Conservation (phyloP, 176 grass and related monocot species). For the Avena insularis region DNA sequence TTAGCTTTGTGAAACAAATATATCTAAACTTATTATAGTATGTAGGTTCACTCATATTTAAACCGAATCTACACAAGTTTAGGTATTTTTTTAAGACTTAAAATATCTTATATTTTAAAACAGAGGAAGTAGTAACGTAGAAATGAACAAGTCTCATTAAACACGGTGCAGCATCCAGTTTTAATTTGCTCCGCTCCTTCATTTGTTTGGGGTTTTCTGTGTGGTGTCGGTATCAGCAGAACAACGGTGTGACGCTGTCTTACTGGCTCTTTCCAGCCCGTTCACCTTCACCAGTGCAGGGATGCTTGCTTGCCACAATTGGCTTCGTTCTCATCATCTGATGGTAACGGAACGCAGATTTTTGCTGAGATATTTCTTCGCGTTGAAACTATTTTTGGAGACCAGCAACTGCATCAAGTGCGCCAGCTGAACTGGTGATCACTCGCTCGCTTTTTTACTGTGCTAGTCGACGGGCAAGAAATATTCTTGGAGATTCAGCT, state of each 20-base stretch:
- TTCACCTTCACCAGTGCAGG: not conserved
- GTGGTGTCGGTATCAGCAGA: not conserved
- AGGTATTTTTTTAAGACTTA: too few relatives aligned
- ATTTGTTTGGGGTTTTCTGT: not conserved
- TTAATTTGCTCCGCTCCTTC: too few relatives aligned
- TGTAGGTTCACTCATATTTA: too few relatives aligned
- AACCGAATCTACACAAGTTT: too few relatives aligned
- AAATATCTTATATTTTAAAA: too few relatives aligned
- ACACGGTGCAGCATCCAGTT: not conserved
- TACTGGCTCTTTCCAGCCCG: not conserved
- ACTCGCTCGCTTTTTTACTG: not conserved
- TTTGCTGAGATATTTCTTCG: slow-evolving; percentile 29
- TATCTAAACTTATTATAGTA: too few relatives aligned
- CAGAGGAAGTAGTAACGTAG: not conserved
- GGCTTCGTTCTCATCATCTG: not conserved
- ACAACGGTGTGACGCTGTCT: slow-evolving; percentile 3
- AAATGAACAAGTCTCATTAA: not conserved
- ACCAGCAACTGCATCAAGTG: not conserved
- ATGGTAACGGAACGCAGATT: slow-evolving; percentile 8
- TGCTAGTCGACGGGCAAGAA: not conserved
- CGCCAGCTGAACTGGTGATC: not conserved
- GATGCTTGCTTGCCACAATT: slow-evolving; percentile 5
- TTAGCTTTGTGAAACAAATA: too few relatives aligned
- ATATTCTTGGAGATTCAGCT: slow-evolving; percentile 5
- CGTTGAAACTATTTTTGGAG: not conserved